phyloP scores from a whole-genome alignment of 306 rosid species.

The Inga leiocalycina region DNA sequence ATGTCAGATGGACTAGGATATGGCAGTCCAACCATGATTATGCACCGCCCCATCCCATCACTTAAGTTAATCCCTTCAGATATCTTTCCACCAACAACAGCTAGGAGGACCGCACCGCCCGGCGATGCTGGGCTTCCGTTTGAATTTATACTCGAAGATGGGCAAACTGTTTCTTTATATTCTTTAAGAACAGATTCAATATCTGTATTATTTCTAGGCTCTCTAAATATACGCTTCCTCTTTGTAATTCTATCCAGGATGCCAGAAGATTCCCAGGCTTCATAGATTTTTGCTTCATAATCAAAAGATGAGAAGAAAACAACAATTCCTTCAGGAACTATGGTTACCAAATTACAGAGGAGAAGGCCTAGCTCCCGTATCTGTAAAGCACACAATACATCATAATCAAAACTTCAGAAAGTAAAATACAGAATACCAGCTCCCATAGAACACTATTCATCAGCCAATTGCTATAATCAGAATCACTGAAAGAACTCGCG shows the following conservation, averaged over 20 bases:
- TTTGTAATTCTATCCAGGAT: constrained; percentile 75
- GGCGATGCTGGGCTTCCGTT: constrained; percentile 52
- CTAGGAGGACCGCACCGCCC: constrained; percentile 77
- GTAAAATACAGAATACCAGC: not conserved
- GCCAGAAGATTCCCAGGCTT: constrained; percentile 82
- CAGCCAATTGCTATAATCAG: constrained; percentile 4
- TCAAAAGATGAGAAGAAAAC: constrained; percentile 96
- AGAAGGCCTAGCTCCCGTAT: constrained; percentile 81
- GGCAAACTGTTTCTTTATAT: constrained; percentile 68
- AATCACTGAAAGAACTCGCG: not conserved
- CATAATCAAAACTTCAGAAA: constrained; percentile 27
- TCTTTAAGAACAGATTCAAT: constrained; percentile 83
- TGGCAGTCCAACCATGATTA: constrained; percentile 97
- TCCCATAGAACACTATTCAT: not conserved
- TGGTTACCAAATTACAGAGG: constrained; percentile 77
- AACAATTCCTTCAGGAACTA: constrained; percentile 89
- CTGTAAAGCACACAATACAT: constrained; percentile 50
- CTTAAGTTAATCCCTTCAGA: constrained; percentile 98
- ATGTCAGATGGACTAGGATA: constrained; percentile 88
- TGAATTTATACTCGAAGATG: constrained; percentile 43
- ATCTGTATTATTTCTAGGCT: constrained; percentile 81
- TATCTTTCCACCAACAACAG: constrained; percentile 94
- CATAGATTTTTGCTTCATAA: constrained; percentile 74
- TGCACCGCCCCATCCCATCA: constrained; percentile 94
- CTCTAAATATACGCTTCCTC: constrained; percentile 84